Evolutionary conservation across 306 rosid genomes (phyloP), one percentile per base, ranked within the genome.

Genomic region (Pachyrhizus erosus): DNA sequence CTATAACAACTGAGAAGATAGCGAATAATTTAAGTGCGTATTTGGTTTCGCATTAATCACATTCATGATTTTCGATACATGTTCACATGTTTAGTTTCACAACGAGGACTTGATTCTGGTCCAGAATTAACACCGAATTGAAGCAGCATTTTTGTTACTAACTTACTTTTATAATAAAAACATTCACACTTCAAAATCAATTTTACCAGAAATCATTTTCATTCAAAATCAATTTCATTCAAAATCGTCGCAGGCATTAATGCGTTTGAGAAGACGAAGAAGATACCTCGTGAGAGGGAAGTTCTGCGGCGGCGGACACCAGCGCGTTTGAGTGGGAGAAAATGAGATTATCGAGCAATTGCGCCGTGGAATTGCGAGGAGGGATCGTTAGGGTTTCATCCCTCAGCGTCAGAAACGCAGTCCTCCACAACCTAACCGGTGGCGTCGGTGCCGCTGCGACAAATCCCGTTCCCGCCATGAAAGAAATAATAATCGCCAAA

Each of bases 271-370:
- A 58, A 11, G 71, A 58, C 8, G 17, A 13, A 58, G 8, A 31
- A 33, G 58, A 70, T 73, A 90, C 94, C 92, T 93, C 98, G 45
- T 86, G 90, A 46, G 96, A 87, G 67, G 97, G 97, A 62, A 96
- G 93, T 43, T 87, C 85, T 21, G 84, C 80, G 4, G 92, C 91
- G 9, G 96, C 96, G 55, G 92, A 88, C 33, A 91, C 7, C 60
- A 96, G 74, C 67, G 86, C 12, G 17, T 76, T 77, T 18, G 94
- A 89, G 31, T 89, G 88, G 34, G 94, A 91, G 92, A 93, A 87
- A 65, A 96, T 82, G 77, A 90, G 88, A 20, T 26, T 67, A 67
- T 89, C 70, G 57, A 96, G 93, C 84, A 93, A 82, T 17, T 88
- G 84, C 15, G 89, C 48, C 3, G 87, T 79, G 23, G 93, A 80